Conservation (phyloP, 768 basidiomycete genomes). For the Leccinellum rugosiceps region DNA sequence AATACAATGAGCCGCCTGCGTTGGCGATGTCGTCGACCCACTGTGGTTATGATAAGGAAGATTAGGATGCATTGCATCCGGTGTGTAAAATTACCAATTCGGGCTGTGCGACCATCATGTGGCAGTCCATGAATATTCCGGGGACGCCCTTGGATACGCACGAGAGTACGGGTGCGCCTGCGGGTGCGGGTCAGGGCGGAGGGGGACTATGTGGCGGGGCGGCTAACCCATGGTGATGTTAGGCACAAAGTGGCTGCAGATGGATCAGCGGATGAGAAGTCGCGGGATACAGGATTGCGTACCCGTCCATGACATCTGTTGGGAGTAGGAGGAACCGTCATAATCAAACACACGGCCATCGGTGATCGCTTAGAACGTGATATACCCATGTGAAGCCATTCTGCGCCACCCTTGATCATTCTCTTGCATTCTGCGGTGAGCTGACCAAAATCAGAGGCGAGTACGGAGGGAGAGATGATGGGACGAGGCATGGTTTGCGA, state of each 20-base stretch:
- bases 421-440: slow-evolving; percentile 93
- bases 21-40: slow-evolving; percentile 97
- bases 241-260: slow-evolving; percentile 87
- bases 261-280: background rate
- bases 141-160: slow-evolving; percentile 85
- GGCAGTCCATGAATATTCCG: slow-evolving; percentile 99
- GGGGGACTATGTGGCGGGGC: background rate
- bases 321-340: background rate
- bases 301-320: slow-evolving; percentile 99
- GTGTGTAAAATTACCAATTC: slow-evolving; percentile 58
- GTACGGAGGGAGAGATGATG: slow-evolving; percentile 95
- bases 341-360: slow-evolving; percentile 11
- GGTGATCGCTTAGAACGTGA: background rate
- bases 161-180: slow-evolving; percentile 85
- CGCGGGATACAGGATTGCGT: slow-evolving; percentile 13
- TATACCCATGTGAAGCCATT: slow-evolving; percentile 98
- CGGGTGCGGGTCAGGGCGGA: slow-evolving; percentile 8
- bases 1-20: slow-evolving; percentile 92
- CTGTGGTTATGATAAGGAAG: slow-evolving; percentile 40
- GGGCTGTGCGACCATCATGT: slow-evolving; percentile 98
- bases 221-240: slow-evolving; percentile 94
- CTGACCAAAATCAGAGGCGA: slow-evolving; percentile 96
- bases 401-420: slow-evolving; percentile 93
- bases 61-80: background rate
- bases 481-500: slow-evolving; percentile 65